phyloP scores from a whole-genome alignment of 257 asterid species.

The Nicotiana obtusifolia region DNA sequence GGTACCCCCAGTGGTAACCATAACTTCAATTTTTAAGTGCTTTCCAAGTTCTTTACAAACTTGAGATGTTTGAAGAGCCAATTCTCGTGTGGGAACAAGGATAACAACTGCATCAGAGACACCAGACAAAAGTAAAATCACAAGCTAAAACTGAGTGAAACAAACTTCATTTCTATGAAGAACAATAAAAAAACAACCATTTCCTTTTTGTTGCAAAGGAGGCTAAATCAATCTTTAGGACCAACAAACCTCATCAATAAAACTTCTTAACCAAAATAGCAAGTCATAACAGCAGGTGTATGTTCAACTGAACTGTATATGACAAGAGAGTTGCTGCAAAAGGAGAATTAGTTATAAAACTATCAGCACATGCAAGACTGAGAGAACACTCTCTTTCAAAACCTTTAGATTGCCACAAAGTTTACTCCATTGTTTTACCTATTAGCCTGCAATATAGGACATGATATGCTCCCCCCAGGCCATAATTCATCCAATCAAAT shows the following conservation, averaged over 20 bases:
- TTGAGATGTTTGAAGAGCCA: slow-evolving; percentile 91
- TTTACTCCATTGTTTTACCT: not conserved
- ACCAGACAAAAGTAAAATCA: not conserved
- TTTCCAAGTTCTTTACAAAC: slow-evolving; percentile 90
- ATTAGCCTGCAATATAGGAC: not conserved
- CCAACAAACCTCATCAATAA: not conserved
- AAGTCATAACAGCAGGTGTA: not conserved
- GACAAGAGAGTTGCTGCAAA: not conserved
- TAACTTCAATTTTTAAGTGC: slow-evolving; percentile 67
- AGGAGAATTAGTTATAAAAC: not conserved
- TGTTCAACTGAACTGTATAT: not conserved
- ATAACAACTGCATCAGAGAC: slow-evolving; percentile 54
- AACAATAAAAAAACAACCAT: not conserved
- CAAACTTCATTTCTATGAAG: not conserved
- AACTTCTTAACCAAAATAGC: not conserved
- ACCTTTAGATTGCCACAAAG: not conserved
- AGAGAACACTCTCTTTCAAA: not conserved
- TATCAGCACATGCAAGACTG: not conserved
- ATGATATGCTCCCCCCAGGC: not conserved
- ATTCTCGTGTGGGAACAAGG: slow-evolving; percentile 78
- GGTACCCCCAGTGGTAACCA: slow-evolving; percentile 92
- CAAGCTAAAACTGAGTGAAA: not conserved
- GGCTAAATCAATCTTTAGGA: not conserved
- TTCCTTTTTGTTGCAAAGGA: not conserved
- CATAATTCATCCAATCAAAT: not conserved